phyloP scores from a whole-genome alignment of 768 basidiomycete genomes.

The Lactarius hengduanensis region DNA sequence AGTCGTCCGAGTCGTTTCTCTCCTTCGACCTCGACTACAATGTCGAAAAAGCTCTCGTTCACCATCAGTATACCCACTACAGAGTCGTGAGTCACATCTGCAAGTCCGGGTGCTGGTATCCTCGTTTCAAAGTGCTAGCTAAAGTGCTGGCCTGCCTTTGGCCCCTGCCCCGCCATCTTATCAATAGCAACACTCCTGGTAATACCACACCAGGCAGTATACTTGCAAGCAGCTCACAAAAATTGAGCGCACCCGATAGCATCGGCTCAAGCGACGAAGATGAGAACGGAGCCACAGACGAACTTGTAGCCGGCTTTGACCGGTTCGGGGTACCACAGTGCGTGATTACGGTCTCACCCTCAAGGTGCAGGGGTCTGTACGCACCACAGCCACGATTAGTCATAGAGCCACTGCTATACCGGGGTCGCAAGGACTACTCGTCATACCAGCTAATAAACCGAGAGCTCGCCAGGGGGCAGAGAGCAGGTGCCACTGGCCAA shows the following conservation, averaged over 20 bases:
- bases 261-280: slow-evolving; percentile 62
- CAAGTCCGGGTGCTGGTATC: slow-evolving; percentile 59
- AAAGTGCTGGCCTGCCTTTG: no score
- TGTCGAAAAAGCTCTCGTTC: slow-evolving; percentile 57
- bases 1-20: no score
- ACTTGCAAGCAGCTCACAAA: slow-evolving; percentile 54
- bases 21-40: no score
- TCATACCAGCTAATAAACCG: slow-evolving; percentile 83
- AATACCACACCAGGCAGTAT: slow-evolving; percentile 48
- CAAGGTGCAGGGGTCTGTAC: slow-evolving; percentile 50
- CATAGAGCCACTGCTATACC: slow-evolving; percentile 49
- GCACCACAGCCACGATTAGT: slow-evolving; percentile 55
- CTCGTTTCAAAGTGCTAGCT: slow-evolving; percentile 54
- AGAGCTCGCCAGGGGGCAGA: slow-evolving; percentile 69
- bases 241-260: slow-evolving; percentile 32
- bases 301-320: slow-evolving; percentile 71
- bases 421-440: slow-evolving; percentile 39
- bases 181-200: slow-evolving; percentile 33
- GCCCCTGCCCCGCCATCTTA: slow-evolving; percentile 55
- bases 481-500: slow-evolving; percentile 39
- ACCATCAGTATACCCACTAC: slow-evolving; percentile 80
- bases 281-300: slow-evolving; percentile 49
- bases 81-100: slow-evolving; percentile 58
- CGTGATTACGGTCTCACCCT: slow-evolving; percentile 41
- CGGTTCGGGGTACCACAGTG: slow-evolving; percentile 81